Evolutionary conservation across 1,284 basidiomycete genomes (phyloP), one percentile per base, ranked within the genome.

Genomic region (Gymnopus androsaceus): DNA sequence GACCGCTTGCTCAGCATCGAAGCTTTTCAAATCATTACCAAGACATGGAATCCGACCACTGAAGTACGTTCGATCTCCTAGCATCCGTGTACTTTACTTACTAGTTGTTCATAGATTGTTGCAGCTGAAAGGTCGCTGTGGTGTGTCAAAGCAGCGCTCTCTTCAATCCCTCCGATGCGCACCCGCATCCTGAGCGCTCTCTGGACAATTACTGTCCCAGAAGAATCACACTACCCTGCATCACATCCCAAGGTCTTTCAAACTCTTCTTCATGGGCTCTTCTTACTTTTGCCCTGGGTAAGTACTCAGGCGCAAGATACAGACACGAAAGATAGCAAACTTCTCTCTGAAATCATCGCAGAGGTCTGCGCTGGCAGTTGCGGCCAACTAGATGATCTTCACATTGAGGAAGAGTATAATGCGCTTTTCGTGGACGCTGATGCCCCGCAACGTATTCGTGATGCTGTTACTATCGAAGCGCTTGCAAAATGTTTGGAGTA

Each of bases 121-220:
- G 81, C 67, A 57, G 67, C 85, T 11, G 81, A 83, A 55, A 79
- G 87, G 17, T 82, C 78, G 60, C 60, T 85, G 27, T 90, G 87
- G 87, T 88, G 86, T 62, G 83, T 81, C 59, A 81, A 80, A 62
- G 85, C 84, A 2, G 80, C 77, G 0, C 67, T 73, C 4, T 42
- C 33, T 15, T 64, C 71, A 11, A 61, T 72, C 11, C 75, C 76
- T 11, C 61, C 63, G 8, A 68, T 77, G 52, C 76, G 82, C 23
- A 72, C 74, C 28, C 76, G 81, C 17, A 71, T 86, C 30, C 60
- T 88, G 15, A 73, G 72, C 15, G 69, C 71, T 9, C 69, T 88
- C 11, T 78, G 76, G 55, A 67, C 74, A n/a, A 64, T 85, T 17
- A 66, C 85, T 3, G 78, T 76, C 56, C 72, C 79, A 19, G 71